These are phyloP conservation scores for Tricholoma hemisulphureum DNA, from an alignment of 768 basidiomycete species.

Conservation along the genomic window DNA sequence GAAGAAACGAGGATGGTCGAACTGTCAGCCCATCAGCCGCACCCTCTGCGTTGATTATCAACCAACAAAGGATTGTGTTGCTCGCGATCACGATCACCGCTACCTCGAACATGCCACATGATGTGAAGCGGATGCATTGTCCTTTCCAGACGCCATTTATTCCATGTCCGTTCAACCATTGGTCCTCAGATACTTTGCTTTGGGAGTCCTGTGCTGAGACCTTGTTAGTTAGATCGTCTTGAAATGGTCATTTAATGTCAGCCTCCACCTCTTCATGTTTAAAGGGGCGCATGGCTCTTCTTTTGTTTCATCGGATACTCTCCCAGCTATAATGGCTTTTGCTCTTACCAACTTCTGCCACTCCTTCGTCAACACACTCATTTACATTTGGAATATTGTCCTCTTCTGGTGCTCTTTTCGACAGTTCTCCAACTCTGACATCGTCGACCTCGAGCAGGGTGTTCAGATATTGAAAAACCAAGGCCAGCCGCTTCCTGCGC, in stretches of 20 bases:
- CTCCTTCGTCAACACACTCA: conserved; percentile 3
- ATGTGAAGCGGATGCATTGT: too few relatives aligned
- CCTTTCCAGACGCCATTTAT: too few relatives aligned
- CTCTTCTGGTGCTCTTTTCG: neutral
- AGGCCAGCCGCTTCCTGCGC: neutral
- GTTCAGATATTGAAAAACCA: neutral
- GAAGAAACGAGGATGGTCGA: too few relatives aligned
- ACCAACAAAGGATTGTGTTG: too few relatives aligned
- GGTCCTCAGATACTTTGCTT: too few relatives aligned
- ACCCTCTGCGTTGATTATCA: too few relatives aligned
- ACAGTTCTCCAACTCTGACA: neutral
- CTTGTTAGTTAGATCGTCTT: neutral
- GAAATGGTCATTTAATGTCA: neutral
- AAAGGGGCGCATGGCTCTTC: neutral
- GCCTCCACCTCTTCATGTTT: neutral
- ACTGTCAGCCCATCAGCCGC: too few relatives aligned
- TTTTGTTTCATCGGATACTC: neutral
- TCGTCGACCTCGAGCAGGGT: conserved; percentile 1
- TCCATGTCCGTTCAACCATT: too few relatives aligned
- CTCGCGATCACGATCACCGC: too few relatives aligned
- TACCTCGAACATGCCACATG: too few relatives aligned
- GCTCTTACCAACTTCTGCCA: neutral
- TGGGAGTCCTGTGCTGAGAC: too few relatives aligned
- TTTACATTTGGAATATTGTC: conserved; percentile 1
- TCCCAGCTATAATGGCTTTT: neutral